phyloP scores from a whole-genome alignment of 75 land plant genomes.

The Cupressus sempervirens region DNA sequence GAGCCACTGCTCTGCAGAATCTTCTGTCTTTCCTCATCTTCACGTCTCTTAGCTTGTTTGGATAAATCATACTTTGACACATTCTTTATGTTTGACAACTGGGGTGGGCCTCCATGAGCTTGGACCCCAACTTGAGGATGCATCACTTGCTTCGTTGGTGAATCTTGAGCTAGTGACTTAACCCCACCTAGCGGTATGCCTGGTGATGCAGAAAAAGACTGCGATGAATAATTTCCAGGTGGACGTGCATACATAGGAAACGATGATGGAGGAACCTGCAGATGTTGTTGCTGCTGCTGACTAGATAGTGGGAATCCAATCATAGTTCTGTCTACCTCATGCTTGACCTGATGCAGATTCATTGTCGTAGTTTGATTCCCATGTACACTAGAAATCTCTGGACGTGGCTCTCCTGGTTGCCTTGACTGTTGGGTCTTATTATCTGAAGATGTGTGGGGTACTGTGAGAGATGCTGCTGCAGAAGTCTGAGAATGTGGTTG shows the following conservation, averaged over 20 bases:
- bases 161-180: slow-evolving; percentile 42
- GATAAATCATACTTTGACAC: slow-evolving; percentile 36
- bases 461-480: slow-evolving; percentile 22
- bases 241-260: slow-evolving; percentile 41
- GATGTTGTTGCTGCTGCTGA: slow-evolving; percentile 44
- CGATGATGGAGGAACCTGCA: slow-evolving; percentile 24
- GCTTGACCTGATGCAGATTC: slow-evolving; percentile 29
- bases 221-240: slow-evolving; percentile 24
- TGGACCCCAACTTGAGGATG: slow-evolving; percentile 27
- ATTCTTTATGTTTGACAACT: slow-evolving; percentile 20
- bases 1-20: slow-evolving; percentile 32
- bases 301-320: slow-evolving; percentile 24
- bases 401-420: slow-evolving; percentile 28
- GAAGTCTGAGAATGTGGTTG: slow-evolving; percentile 17
- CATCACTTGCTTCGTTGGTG: slow-evolving; percentile 33
- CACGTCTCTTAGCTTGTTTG: slow-evolving; percentile 29
- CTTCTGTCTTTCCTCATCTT: slow-evolving; percentile 15
- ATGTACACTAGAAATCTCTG: slow-evolving; percentile 30
- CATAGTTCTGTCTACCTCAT: slow-evolving; percentile 44
- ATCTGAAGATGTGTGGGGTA: slow-evolving; percentile 16
- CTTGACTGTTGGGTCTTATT: slow-evolving; percentile 18
- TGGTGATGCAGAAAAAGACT: slow-evolving; percentile 30
- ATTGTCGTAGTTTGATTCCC: slow-evolving; percentile 29
- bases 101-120: slow-evolving; percentile 18
- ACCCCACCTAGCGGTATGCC: slow-evolving; percentile 24